Base-by-base conservation (phyloP, 2,329 filamentous ascomycete genomes). In the Amesomyces nigricolor region DNA sequence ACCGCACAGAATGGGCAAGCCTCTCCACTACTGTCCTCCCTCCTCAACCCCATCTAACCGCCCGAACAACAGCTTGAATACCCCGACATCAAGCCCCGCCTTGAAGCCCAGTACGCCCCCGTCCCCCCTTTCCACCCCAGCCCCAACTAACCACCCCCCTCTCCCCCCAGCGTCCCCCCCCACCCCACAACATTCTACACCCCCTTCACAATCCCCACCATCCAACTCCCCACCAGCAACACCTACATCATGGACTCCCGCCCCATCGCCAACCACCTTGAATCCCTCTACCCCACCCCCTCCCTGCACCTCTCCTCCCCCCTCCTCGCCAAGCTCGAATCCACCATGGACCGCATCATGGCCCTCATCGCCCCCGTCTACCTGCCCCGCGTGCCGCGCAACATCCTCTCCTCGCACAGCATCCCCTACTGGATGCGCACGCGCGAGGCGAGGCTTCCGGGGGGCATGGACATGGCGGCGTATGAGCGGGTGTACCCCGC, bases 211-310 rank as follows among this genome's bases (percentile, higher is more conserved):
- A 77, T 78, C 53, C 85, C 85, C 0, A 72, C 80, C 1, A 72
- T 86, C 59, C 72, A 68, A 14, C 73, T 84, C 45, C 73, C 78
- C 22, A 4, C 22, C 0, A 77, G 83, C 47, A 81, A 80, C 16
- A 78, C 66, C 1, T 84, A 80, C 63, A 61, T 86, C 8, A 87
- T 84, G 79, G 85, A 89, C 65, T 86, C 82, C 1, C 72, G 70
- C 58, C 70, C 71, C 43, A 89, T 90, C 59, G 82, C 79, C 13
- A 61, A 70, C 13, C 73, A 73, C 16, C 73, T 90, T 35, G 85
- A 89, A 64, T 70, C 75, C 51, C 69, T 71, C 0, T 73, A 87
- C 60, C 85, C 86, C 0, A 68, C 73, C 19, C 85, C 84, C 0
- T 72, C 79, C 0, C 66, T 87, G 1, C 76, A 79, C 58, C 71